These are phyloP conservation scores for Aspergillus campestris DNA, from an alignment of 495 filamentous ascomycete genomes.

Conservation along the genomic window DNA sequence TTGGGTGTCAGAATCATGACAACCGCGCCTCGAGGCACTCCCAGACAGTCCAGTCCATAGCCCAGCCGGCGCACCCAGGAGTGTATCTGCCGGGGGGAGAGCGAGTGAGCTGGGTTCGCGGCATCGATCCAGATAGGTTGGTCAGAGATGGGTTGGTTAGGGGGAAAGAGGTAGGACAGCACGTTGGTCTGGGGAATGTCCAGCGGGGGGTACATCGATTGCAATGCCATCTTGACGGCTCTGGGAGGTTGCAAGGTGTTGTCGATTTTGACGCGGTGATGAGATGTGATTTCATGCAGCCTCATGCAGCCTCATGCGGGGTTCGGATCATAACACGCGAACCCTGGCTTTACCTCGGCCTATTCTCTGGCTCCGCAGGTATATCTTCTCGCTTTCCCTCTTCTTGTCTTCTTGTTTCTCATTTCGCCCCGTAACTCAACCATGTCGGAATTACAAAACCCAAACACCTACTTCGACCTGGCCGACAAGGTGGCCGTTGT, in stretches of 20 bases:
- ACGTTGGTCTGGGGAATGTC: conserved; percentile 35
- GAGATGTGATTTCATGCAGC: no score
- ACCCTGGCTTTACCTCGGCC: no score
- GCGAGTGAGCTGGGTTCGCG: conserved; percentile 17
- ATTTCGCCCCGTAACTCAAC: neutral
- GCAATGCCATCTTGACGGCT: no score
- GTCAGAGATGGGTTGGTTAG: conserved; percentile 20
- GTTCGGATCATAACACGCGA: no score
- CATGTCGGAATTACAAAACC: conserved; percentile 42
- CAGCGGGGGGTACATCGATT: conserved; percentile 16
- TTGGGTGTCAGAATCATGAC: conserved; percentile 40
- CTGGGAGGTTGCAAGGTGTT: no score
- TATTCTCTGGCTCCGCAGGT: no score
- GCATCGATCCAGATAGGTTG: conserved; percentile 39
- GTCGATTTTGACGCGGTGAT: no score
- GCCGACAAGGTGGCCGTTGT: conserved; percentile 73
- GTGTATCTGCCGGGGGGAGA: conserved; percentile 30
- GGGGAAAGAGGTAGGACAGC: conserved; percentile 37
- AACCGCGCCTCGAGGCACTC: conserved; percentile 28
- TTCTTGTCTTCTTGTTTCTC: no score
- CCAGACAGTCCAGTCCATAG: conserved; percentile 29
- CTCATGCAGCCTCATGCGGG: no score
- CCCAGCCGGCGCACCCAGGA: conserved; percentile 34
- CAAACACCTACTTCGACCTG: conserved; percentile 63
- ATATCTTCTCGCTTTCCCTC: no score